Evolutionary conservation across 306 rosid genomes (phyloP), one percentile per base, ranked within the genome.

Genomic region (Malus sylvestris): DNA sequence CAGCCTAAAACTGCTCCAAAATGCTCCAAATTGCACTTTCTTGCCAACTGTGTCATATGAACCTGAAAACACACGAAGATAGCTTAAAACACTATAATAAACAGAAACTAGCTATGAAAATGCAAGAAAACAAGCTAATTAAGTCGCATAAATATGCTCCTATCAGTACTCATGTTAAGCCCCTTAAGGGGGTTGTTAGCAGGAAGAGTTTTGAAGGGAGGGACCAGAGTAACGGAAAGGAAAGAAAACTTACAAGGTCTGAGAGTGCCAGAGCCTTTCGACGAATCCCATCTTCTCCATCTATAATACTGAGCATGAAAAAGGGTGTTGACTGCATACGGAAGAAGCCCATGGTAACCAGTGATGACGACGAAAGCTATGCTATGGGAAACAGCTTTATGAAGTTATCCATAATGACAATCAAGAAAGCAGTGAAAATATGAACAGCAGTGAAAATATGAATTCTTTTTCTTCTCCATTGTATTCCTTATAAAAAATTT

Each of bases 271-370:
- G 86, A 80, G 59, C 71, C 67, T 85, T 96, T 70, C 89, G 89
- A 81, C 63, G 98, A 83, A 85, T 89, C 68, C 98, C 99, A 64
- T 92, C 98, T 58, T 89, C 99, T 75, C 99, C 98, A n/a, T 85
- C 96, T 32, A 81, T 92, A 83, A 86, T 92, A 60, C 60, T 84
- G 74, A 96, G 96, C 60, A 85, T 91, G 87, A 91, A 78, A 66
- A 90, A 90, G 78, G 92, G 96, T 57, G 87, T 87, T 32, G 97
- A 90, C 80, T 78, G 84, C 89, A 86, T 90, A 35, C 68, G 90
- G 78, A 93, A 90, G 91, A 93, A 88, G 84, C 86, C 87, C 33
- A 51, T 73, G 70, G 89, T 82, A 68, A 77, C 72, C 18, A 84
- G 83, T 38, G 90, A 86, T 62, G 89, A 86, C 51, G 83, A 80